Percentiles rank a stretch among this genome's conserved stretches.
Evolutionary conservation across 495 filamentous ascomycete genomes (phyloP).

Genomic region (Penicillium macrosclerotiorum): DNA sequence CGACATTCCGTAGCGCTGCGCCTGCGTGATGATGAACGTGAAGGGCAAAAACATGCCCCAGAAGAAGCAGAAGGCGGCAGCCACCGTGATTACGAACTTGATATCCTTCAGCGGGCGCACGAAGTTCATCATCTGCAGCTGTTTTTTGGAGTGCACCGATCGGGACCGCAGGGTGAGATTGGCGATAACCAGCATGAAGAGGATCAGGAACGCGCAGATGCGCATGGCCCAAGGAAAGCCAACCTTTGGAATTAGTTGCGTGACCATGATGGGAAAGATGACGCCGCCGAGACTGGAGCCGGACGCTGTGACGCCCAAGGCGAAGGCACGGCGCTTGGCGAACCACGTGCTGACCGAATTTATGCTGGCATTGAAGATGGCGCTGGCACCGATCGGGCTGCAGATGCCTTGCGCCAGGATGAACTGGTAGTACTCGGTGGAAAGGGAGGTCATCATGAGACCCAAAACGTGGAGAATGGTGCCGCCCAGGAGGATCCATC

Average conservation of each 20-base stretch:
- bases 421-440: slow-evolving; percentile 43
- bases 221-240: slow-evolving; percentile 78
- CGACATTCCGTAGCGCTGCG: slow-evolving; percentile 58
- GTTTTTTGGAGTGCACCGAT: slow-evolving; percentile 55
- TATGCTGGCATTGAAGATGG: slow-evolving; percentile 62
- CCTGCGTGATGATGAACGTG: slow-evolving; percentile 66
- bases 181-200: slow-evolving; percentile 58
- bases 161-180: slow-evolving; percentile 65
- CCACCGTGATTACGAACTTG: slow-evolving; percentile 47
- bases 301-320: slow-evolving; percentile 65
- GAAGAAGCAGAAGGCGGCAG: slow-evolving; percentile 62
- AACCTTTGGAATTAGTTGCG: slow-evolving; percentile 56
- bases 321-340: slow-evolving; percentile 59
- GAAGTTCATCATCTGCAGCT: slow-evolving; percentile 55
- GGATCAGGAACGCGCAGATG: slow-evolving; percentile 64
- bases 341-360: slow-evolving; percentile 67
- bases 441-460: slow-evolving; percentile 58
- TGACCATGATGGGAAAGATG: slow-evolving; percentile 64
- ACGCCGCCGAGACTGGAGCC: slow-evolving; percentile 60
- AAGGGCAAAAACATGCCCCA: slow-evolving; percentile 73
- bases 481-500: slow-evolving; percentile 60
- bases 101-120: slow-evolving; percentile 58
- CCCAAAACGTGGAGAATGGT: slow-evolving; percentile 65
- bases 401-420: slow-evolving; percentile 45
- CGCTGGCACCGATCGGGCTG: slow-evolving; percentile 52